A percentile compares a stretch with the other conserved stretches of the same genome.
Conservation (phyloP, 2,329 filamentous ascomycete species). For the Mycogone perniciosa region DNA sequence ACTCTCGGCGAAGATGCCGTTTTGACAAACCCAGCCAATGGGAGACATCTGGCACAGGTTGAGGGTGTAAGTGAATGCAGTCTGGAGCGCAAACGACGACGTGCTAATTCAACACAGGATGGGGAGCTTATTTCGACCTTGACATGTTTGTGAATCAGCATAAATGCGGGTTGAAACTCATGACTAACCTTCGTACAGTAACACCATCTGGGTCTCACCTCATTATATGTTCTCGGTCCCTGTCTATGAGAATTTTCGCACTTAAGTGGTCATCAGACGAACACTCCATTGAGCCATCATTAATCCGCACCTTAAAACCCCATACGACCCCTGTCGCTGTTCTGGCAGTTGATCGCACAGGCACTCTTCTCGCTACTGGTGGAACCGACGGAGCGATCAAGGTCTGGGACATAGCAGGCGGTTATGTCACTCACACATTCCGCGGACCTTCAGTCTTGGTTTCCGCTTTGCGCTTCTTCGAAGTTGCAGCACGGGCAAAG, state of each 20-base stretch:
- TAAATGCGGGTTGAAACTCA: background rate
- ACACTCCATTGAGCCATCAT: conserved; percentile 55
- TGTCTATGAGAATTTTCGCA: conserved; percentile 88
- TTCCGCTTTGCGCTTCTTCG: conserved; percentile 87
- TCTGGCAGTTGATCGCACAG: conserved; percentile 75
- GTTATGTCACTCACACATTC: conserved; percentile 92
- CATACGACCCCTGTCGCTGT: conserved; percentile 87
- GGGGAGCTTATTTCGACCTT: conserved; percentile 74
- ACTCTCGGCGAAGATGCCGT: conserved; percentile 89
- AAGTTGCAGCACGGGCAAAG: conserved; percentile 49
- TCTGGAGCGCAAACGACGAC: background rate
- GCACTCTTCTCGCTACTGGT: conserved; percentile 85
- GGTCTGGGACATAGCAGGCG: conserved; percentile 88
- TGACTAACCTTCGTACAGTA: conserved; percentile 43
- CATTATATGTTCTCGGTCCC: conserved; percentile 86
- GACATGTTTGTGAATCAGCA: conserved; percentile 40
- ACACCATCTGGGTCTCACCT: conserved; percentile 85
- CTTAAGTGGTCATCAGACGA: conserved; percentile 55
- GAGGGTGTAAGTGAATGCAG: conserved; percentile 62
- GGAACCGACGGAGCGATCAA: conserved; percentile 91
- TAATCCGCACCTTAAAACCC: conserved; percentile 78
- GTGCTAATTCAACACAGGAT: conserved; percentile 45
- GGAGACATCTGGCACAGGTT: conserved; percentile 73
- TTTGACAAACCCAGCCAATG: conserved; percentile 76
- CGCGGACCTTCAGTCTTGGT: conserved; percentile 87